Conservation (phyloP, 1,284 basidiomycete genomes). For the Fomitopsis schrenkii region DNA sequence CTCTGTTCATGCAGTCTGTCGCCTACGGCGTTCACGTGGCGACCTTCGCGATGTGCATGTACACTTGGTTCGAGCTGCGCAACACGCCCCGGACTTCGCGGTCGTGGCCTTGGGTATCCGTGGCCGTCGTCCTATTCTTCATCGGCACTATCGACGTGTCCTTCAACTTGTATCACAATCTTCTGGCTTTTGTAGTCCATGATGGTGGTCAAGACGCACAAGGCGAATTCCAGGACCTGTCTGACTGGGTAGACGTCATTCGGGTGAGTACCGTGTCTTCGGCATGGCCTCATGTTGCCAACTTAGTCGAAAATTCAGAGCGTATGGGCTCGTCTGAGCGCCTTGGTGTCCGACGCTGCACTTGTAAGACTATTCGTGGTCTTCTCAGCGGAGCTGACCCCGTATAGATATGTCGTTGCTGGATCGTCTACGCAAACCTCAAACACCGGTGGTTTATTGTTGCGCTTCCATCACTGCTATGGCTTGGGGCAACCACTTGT, state of each 20-base stretch:
- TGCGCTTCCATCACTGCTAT: not conserved
- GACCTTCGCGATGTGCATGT: not conserved
- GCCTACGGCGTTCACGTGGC: constrained; percentile 2
- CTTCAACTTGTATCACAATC: constrained; percentile 18
- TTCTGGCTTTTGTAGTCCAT: constrained; percentile 21
- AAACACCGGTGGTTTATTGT: constrained; percentile 7
- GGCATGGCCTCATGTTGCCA: not conserved
- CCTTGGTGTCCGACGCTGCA: constrained; percentile 18
- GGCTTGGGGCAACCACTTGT: constrained; percentile 11
- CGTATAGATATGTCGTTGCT: constrained; percentile 12
- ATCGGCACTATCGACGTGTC: constrained; percentile 19
- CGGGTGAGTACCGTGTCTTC: constrained; percentile 1
- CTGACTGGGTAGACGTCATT: constrained; percentile 21
- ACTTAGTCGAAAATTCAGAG: not conserved
- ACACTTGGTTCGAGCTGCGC: not conserved
- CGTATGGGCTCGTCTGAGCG: not conserved
- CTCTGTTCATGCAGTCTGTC: constrained; percentile 4
- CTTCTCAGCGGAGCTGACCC: too few relatives aligned
- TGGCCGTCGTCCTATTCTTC: not conserved
- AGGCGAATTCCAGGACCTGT: constrained; percentile 16
- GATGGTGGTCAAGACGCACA: constrained; percentile 15
- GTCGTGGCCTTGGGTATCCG: not conserved
- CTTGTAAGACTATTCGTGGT: constrained; percentile 10
- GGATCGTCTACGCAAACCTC: constrained; percentile 8
- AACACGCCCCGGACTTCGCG: not conserved